phyloP scores from a whole-genome alignment of 768 basidiomycete species.

The Mycena vulgaris region DNA sequence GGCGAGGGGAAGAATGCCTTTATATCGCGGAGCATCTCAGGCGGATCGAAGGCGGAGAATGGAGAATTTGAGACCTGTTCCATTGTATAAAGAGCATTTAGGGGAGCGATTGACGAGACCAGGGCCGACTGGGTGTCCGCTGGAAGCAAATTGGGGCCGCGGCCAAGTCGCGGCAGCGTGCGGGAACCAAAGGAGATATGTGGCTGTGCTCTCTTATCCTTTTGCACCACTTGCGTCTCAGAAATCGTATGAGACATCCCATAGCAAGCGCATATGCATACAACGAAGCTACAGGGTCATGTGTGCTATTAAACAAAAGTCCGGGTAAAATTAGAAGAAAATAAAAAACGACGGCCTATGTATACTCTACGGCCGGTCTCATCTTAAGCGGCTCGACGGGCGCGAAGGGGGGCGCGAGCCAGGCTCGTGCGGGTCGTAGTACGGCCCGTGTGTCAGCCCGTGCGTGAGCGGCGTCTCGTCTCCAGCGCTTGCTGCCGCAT shows the following conservation, averaged over 20 bases:
- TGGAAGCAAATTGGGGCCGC: no score
- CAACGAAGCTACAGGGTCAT: neutral
- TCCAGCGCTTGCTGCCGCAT: neutral
- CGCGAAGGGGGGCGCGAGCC: conserved; percentile 20
- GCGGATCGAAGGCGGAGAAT: conserved; percentile 15
- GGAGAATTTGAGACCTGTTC: conserved; percentile 12
- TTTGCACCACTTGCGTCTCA: neutral
- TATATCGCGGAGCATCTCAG: neutral
- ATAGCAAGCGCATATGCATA: neutral
- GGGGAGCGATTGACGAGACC: no score
- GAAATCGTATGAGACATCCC: no score
- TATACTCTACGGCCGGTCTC: neutral
- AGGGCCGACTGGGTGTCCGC: no score
- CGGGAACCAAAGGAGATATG: no score
- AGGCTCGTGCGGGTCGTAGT: conserved; percentile 38
- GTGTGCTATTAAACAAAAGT: conserved; percentile 12
- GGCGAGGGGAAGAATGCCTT: neutral
- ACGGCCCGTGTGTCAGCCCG: conserved; percentile 34
- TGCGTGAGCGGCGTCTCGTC: conserved; percentile 31
- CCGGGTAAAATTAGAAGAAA: conserved; percentile 8
- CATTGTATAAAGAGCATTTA: no score
- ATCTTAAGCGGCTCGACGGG: conserved; percentile 13
- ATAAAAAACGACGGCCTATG: neutral
- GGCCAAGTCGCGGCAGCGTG: no score
- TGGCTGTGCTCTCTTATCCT: no score